phyloP scores from a whole-genome alignment of 2,329 filamentous ascomycete species.

The Colletotrichum phormii region DNA sequence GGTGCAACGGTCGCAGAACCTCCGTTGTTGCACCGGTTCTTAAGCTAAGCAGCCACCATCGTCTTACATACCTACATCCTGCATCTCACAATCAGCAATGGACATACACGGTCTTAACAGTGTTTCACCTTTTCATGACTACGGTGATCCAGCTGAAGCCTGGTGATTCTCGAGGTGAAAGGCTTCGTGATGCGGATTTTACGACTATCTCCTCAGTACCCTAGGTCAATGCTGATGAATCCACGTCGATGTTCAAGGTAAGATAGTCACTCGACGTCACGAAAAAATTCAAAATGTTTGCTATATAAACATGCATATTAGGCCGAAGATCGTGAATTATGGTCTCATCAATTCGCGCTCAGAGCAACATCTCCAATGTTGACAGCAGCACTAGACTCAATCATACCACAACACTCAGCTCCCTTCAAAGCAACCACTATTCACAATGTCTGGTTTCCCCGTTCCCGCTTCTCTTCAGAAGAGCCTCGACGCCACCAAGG shows the following conservation, averaged over 20 bases:
- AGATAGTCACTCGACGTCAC: neutral
- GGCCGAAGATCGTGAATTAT: neutral
- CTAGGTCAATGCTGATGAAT: neutral
- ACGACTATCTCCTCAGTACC: neutral
- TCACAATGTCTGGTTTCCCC: slow-evolving; percentile 8
- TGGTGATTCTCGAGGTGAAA: neutral
- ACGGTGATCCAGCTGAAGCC: neutral
- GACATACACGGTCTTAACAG: neutral
- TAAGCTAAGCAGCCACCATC: neutral
- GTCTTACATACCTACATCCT: neutral
- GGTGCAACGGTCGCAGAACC: neutral
- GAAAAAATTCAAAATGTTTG: neutral
- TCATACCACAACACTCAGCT: neutral
- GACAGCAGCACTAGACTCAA: too few species aligned
- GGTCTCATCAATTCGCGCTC: neutral
- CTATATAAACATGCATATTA: neutral
- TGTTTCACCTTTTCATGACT: neutral
- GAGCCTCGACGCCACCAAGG: slow-evolving; percentile 50
- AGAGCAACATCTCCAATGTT: neutral
- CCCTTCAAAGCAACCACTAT: neutral
- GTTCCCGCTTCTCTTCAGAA: slow-evolving; percentile 23
- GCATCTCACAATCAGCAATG: neutral
- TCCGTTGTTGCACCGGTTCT: neutral
- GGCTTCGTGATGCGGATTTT: neutral
- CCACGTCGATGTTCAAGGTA: neutral